These are phyloP conservation scores for Begonia masoniana DNA, from an alignment of 306 rosid genomes.

Conservation along the genomic window DNA sequence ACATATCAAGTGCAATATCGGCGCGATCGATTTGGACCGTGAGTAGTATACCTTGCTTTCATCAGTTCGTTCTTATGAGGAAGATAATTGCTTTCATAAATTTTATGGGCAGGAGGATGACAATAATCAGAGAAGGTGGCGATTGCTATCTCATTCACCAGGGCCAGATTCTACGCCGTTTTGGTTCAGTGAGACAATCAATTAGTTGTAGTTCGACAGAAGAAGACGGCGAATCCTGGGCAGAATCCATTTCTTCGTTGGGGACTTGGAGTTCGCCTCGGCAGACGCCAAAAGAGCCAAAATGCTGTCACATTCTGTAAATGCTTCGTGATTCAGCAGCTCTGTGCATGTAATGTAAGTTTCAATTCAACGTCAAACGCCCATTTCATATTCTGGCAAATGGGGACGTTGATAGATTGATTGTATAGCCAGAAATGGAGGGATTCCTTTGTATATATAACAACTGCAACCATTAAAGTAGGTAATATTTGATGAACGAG, in stretches of 20 bases:
- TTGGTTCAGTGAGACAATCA: conserved; percentile 42
- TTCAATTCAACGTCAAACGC: no score
- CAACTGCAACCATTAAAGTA: no score
- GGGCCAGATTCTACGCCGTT: conserved; percentile 51
- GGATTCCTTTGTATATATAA: no score
- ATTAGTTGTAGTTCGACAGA: conserved; percentile 11
- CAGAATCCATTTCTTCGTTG: conserved; percentile 61
- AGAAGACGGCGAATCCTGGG: conserved; percentile 47
- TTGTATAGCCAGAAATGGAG: no score
- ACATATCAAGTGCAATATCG: conserved; percentile 58
- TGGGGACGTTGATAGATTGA: no score
- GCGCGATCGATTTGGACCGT: conserved; percentile 59
- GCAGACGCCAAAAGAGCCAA: conserved; percentile 47
- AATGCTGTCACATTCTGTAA: conserved; percentile 15
- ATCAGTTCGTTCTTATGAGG: not conserved
- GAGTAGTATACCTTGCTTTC: conserved; percentile 19
- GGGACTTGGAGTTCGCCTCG: conserved; percentile 73
- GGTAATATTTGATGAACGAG: no score
- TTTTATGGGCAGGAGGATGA: conserved; percentile 41
- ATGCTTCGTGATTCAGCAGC: not conserved
- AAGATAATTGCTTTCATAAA: conserved; percentile 3
- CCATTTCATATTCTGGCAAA: no score
- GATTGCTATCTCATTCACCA: conserved; percentile 69
- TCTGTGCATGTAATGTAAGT: no score
- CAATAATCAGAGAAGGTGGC: conserved; percentile 54